Conservation (phyloP, 2,329 filamentous ascomycete genomes). For the Colletotrichum gloeosporioides region DNA sequence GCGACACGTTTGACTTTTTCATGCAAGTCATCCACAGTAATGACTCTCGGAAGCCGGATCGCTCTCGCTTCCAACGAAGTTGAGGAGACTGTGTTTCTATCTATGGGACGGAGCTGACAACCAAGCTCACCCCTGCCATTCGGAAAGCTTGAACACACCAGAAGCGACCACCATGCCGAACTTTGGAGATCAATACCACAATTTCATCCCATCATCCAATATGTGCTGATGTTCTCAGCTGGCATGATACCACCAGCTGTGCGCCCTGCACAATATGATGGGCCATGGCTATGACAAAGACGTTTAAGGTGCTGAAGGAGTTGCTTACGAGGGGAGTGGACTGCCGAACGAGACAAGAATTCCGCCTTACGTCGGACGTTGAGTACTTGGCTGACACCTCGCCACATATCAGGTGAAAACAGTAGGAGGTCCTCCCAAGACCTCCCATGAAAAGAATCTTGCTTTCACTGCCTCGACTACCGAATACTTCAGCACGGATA, state of each 20-base stretch:
- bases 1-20: background rate
- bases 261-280: background rate
- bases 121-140: background rate
- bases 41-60: background rate
- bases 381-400: background rate
- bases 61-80: background rate
- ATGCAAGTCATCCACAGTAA: background rate
- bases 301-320: rapidly evolving
- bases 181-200: rapidly evolving
- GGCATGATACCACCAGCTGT: rapidly evolving
- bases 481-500: background rate
- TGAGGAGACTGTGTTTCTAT: background rate
- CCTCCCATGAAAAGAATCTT: rapidly evolving
- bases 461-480: too few relatives aligned
- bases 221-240: background rate
- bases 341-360: rapidly evolving
- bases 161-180: rapidly evolving
- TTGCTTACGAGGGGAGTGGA: background rate
- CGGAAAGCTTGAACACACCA: background rate
- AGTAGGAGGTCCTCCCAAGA: background rate
- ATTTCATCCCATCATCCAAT: rapidly evolving
- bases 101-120: background rate
- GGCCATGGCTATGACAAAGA: background rate
- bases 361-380: rapidly evolving
- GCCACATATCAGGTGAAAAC: background rate